Evolutionary conservation across 139 green algal species (phyloP), one percentile per base, ranked within the genome.

Genomic region (Micromonas pusilla): DNA sequence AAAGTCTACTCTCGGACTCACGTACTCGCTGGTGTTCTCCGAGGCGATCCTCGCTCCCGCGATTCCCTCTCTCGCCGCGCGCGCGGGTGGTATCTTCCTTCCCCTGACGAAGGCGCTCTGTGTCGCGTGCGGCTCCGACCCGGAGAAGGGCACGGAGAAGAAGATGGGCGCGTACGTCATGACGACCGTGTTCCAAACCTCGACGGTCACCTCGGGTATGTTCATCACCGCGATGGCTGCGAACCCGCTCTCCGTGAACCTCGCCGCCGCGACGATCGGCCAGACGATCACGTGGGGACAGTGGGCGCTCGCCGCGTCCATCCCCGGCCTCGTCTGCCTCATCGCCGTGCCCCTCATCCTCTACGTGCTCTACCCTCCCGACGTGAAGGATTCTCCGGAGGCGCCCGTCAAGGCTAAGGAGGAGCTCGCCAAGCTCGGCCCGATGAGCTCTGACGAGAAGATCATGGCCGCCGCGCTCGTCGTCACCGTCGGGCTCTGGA

Each of bases 201-300:
- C 88, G 52, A 89, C 83, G 78, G 88, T 99, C 63, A 96, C 92
- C 34, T 97, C 91, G 0, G 89, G 89, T 77, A 98, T 98, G 94
- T 98, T 98, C 88, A 96, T 99, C 86, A 98, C 95, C 26, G 96
- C 92, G 83, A 99, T 99, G 96, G 94, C 94, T n/a, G 94, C 94
- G 62, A 98, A 98, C 88, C 94, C 94, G 28, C 89, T 98, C 73
- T 87, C 91, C 2, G 95, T 97, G 23, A 97, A 98, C 88, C 89
- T 99, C 76, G 95, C 95, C 3, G 76, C 85, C 2, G 85, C 91
- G 23, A 66, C 75, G 20, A 90, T 97, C 64, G 91, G 90, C 68
- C 73, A 87, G n/a, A 91, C 87, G 76, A 98, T 99, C 87, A 88
- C 83, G 70, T 98, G 94, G 94, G 92, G 89, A 60, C 82, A 86